Percentiles rank a stretch among this genome's conserved stretches.
phyloP scores from a whole-genome alignment of 306 rosid species.

The Quercus aquifolioides region DNA sequence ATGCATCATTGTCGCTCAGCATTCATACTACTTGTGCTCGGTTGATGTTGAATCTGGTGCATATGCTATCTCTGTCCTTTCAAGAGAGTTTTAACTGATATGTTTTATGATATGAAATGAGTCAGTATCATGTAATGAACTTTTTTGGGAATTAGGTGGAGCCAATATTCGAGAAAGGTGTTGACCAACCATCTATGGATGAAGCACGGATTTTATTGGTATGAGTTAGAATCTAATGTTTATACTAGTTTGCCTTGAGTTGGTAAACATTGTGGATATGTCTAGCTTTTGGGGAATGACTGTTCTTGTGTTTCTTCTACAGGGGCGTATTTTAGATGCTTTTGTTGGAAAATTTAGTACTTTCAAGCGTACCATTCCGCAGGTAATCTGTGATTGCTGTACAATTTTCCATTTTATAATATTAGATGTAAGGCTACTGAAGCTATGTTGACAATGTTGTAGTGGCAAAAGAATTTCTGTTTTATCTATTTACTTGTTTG shows the following conservation, averaged over 20 bases:
- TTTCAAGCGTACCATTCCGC: conserved; percentile 93
- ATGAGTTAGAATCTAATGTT: conserved; percentile 26
- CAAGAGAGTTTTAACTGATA: conserved; percentile 2
- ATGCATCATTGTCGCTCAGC: conserved; percentile 92
- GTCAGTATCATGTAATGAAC: conserved; percentile 18
- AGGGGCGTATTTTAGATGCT: conserved; percentile 98
- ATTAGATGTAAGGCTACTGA: too few relatives aligned
- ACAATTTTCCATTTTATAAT: neutral
- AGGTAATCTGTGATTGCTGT: conserved; percentile 46
- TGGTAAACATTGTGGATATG: conserved; percentile 5
- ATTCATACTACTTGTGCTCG: conserved; percentile 99
- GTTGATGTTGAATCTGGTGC: conserved; percentile 97
- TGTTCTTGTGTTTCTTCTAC: conserved; percentile 18
- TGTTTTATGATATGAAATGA: conserved; percentile 18
- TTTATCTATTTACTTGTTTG: too few relatives aligned
- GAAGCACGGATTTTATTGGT: conserved; percentile 96
- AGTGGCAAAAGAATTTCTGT: too few relatives aligned
- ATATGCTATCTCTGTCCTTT: conserved; percentile 27
- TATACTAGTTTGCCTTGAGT: conserved; percentile 22
- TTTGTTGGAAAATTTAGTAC: conserved; percentile 97
- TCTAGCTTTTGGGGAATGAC: conserved; percentile 22
- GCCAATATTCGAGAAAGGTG: conserved; percentile 96
- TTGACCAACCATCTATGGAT: conserved; percentile 91
- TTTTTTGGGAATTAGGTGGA: conserved; percentile 72
- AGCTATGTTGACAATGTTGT: too few relatives aligned